Percentiles rank a stretch among this genome's conserved stretches.
Evolutionary conservation across 2,329 filamentous ascomycete species (phyloP).

Genomic region (Dothistroma pini): DNA sequence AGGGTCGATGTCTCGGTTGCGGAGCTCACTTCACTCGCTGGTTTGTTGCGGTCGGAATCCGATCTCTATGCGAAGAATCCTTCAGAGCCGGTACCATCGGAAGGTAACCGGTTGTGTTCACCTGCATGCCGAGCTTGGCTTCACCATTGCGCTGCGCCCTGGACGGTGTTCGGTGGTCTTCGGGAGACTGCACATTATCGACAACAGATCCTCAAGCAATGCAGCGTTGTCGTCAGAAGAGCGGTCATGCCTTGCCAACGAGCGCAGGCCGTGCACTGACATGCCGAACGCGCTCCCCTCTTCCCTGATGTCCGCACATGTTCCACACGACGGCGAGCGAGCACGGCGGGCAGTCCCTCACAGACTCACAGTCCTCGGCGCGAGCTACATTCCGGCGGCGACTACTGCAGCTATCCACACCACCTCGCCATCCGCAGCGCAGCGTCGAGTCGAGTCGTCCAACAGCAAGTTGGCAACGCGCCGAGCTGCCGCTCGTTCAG

Average conservation of each 20-base stretch:
- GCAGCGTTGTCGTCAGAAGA: constrained; percentile 4
- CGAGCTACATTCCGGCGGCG: neutral
- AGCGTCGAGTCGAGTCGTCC: constrained; percentile 7
- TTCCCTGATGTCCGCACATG: neutral
- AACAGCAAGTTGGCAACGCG: constrained; percentile 6
- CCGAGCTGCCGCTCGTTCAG: neutral
- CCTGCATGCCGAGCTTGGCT: too few relatives aligned
- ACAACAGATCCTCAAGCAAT: neutral
- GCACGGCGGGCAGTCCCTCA: neutral
- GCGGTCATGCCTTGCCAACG: constrained; percentile 5
- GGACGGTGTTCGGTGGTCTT: neutral
- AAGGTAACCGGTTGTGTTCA: too few relatives aligned
- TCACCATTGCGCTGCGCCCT: too few relatives aligned
- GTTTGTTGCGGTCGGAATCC: too few relatives aligned
- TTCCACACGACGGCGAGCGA: neutral
- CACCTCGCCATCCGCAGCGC: constrained; percentile 1
- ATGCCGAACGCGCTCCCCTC: neutral
- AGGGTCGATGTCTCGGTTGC: too few relatives aligned
- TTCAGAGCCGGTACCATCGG: too few relatives aligned
- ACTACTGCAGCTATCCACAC: constrained; percentile 2
- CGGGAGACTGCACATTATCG: neutral
- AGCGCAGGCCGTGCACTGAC: neutral
- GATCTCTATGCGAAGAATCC: too few relatives aligned
- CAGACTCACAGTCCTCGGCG: neutral
- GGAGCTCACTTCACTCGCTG: too few relatives aligned